Base-by-base conservation (phyloP, 495 filamentous ascomycete genomes). In the Talaromyces proteolyticus region DNA sequence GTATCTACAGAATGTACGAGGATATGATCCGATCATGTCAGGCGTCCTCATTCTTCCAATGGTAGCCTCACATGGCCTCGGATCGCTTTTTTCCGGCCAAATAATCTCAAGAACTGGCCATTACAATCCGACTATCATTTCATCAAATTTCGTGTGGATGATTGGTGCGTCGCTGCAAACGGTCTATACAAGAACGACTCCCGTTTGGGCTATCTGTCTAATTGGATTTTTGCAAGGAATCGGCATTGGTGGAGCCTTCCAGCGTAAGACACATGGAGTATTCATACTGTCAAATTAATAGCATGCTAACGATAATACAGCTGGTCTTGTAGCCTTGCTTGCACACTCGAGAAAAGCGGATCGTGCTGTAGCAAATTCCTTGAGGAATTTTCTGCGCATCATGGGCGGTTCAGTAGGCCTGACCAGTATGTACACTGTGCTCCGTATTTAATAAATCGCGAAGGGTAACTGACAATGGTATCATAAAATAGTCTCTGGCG, bases 1-100 rank as follows among this genome's bases (percentile, higher is more conserved):
- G 0, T 77, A 65, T 57, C 67, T 76, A 17, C 75, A 78, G 53
- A 60, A 57, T 6, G 70, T 71, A 1, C 59, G 56, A 6, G 53
- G 57, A 18, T 62, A 59, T 1, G 57, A 57, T 4, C 70, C 74
- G 1, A 34, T 68, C 8, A 53, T 43, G 6, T 61, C 66, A 4
- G 72, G 72, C 22, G 21, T 66, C 5, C 52, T 71, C 3, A 59
- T 72, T 8, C 54, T 78, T 6, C 71, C 74, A 0, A 44, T 70
- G 44, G 68, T 70, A 6, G 48, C 74, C 18, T 57, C 63, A 10
- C 49, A 48, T 22, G 48, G 43, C 6, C n/a, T 49, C 3, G 43
- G 17, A 4, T 52, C 52, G 0, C 16, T 17, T 12, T 8, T 54
- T 3, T 14, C 41, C 3, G 50, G 50, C 6, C 6, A 14, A 2